Percentiles rank a stretch among this genome's conserved stretches.
Evolutionary conservation across 169 alveolate genomes (phyloP).

Genomic region (Plasmodium coatneyi): DNA sequence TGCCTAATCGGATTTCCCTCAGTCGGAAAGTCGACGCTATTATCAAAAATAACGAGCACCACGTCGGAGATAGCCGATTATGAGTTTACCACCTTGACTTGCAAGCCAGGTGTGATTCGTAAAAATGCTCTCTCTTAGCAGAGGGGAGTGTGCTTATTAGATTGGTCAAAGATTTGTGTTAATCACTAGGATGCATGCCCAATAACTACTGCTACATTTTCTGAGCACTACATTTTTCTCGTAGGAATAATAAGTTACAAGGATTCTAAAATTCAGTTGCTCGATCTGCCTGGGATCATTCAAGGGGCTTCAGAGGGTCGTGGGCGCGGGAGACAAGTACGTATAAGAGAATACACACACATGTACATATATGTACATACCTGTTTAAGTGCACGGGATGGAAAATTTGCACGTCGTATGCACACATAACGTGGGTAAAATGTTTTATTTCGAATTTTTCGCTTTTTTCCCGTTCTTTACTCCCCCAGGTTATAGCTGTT

Average conservation of each 20-base stretch:
- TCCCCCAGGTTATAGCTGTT: conserved; percentile 92
- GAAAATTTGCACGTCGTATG: background rate
- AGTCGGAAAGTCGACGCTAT: conserved; percentile 98
- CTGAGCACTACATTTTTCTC: background rate
- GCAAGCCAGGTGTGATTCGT: conserved; percentile 95
- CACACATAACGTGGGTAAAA: background rate
- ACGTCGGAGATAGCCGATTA: conserved; percentile 98
- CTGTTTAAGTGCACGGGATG: background rate
- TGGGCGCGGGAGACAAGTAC: conserved; percentile 97
- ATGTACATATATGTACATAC: background rate
- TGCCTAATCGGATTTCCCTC: conserved; percentile 99
- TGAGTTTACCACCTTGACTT: conserved; percentile 99
- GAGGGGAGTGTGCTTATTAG: background rate
- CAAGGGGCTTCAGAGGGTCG: conserved; percentile 99
- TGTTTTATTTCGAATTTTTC: background rate
- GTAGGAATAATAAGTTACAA: conserved; percentile 84
- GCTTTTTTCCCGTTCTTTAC: background rate
- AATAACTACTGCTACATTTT: background rate
- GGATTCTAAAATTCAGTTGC: conserved; percentile 96
- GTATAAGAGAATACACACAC: background rate
- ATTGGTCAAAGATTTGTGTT: background rate
- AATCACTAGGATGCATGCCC: background rate
- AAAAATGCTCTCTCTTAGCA: background rate
- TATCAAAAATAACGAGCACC: conserved; percentile 96
- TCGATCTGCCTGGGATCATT: conserved; percentile 97